These are phyloP conservation scores for Hordeum marinum DNA, from an alignment of 176 grass and related monocot genomes.

Conservation along the genomic window DNA sequence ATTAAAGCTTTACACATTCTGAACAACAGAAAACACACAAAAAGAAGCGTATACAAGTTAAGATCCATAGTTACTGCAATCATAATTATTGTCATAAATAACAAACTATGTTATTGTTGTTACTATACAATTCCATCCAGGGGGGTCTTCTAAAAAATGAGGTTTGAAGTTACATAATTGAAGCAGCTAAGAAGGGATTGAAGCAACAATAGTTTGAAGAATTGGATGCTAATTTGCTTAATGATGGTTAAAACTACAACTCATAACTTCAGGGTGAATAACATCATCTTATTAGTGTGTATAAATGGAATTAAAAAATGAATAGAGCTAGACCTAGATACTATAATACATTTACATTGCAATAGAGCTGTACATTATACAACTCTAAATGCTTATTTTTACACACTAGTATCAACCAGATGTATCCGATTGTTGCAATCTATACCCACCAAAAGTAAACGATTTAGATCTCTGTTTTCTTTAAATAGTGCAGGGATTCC, in stretches of 20 bases:
- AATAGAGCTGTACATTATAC: background rate
- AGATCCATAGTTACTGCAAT: conserved; percentile 1
- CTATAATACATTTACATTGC: background rate
- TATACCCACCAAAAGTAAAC: background rate
- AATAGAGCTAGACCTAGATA: background rate
- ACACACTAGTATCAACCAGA: too few species aligned
- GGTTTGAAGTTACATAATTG: background rate
- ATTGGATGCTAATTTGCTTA: background rate
- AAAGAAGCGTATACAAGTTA: background rate
- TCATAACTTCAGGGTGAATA: background rate
- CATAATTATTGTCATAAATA: conserved; percentile 1
- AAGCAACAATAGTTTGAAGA: background rate
- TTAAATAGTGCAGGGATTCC: background rate
- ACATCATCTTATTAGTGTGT: background rate
- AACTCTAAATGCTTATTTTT: background rate
- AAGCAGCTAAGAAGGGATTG: background rate
- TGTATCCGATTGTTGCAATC: background rate
- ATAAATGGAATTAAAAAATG: background rate
- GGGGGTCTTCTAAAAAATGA: background rate
- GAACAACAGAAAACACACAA: conserved; percentile 7
- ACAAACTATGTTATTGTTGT: background rate
- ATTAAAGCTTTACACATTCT: conserved; percentile 99
- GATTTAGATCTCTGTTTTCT: background rate
- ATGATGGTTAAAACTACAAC: background rate
- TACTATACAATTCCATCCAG: conserved; percentile 1